These are phyloP conservation scores for Schrenkiella parvula DNA, from an alignment of 345 rosid species.

Conservation along the genomic window DNA sequence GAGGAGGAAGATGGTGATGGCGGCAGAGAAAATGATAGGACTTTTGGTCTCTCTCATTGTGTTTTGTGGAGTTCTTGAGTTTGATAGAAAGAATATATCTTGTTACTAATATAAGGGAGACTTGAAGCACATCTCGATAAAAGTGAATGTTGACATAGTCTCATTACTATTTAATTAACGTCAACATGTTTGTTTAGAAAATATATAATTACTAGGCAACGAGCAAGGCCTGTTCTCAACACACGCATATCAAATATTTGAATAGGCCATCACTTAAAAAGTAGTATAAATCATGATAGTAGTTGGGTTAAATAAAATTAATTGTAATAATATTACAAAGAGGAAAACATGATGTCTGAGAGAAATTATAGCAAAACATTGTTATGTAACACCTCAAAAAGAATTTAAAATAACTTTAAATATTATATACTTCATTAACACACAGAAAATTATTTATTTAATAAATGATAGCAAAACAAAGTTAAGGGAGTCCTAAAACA, in stretches of 20 bases:
- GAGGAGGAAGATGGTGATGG: conserved; percentile 8
- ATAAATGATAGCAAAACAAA: too few species aligned
- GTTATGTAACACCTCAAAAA: too few species aligned
- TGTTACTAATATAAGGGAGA: neutral
- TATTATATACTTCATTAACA: too few species aligned
- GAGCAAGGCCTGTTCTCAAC: neutral
- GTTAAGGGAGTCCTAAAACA: too few species aligned
- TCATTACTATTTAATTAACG: neutral
- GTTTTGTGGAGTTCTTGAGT: neutral
- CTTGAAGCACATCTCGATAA: neutral
- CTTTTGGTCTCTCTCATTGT: neutral
- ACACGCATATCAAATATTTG: neutral
- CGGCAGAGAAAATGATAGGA: neutral
- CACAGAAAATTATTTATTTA: too few species aligned
- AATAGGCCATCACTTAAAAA: neutral
- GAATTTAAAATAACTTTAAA: too few species aligned
- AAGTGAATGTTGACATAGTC: neutral
- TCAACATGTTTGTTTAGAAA: neutral
- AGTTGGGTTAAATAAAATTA: too few species aligned
- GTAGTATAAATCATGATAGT: neutral
- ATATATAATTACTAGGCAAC: neutral
- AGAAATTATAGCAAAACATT: too few species aligned
- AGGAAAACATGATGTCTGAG: too few species aligned
- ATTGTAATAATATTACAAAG: too few species aligned
- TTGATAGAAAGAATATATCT: neutral